A percentile compares a stretch with the other conserved stretches of the same genome.
Conservation (phyloP, 164 flowering plant genomes). For the Amborella trichopoda region DNA sequence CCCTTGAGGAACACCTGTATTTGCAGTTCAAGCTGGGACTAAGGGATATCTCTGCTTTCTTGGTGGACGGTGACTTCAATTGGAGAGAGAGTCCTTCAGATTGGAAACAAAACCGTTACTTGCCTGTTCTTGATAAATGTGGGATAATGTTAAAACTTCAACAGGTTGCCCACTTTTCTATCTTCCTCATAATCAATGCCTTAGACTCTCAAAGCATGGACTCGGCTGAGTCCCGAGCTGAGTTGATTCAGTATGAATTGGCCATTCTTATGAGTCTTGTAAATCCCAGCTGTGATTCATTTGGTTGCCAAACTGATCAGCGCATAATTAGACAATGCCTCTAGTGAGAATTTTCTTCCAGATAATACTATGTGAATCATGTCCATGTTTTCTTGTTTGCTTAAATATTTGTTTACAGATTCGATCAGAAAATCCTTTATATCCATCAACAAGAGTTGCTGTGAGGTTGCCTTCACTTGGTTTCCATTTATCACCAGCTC, state of each 20-base stretch:
- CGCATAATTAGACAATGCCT: too few species aligned
- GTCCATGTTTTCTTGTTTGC: neutral
- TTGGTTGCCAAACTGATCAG: too few species aligned
- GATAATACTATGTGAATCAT: neutral
- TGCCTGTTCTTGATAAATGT: conserved; percentile 90
- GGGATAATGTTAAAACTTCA: conserved; percentile 70
- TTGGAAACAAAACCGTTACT: conserved; percentile 18
- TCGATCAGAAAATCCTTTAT: conserved; percentile 41
- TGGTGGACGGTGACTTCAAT: conserved; percentile 84
- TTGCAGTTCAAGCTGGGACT: conserved; percentile 74
- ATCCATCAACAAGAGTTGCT: conserved; percentile 79
- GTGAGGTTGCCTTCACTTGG: conserved; percentile 72
- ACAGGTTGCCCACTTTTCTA: conserved; percentile 81
- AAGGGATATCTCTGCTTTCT: conserved; percentile 90
- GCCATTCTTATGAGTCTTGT: too few species aligned
- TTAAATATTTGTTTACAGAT: conserved; percentile 58
- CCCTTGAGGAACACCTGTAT: conserved; percentile 43
- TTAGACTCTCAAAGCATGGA: too few species aligned
- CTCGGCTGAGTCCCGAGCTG: too few species aligned
- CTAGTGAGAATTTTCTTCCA: too few species aligned
- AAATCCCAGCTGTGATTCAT: too few species aligned
- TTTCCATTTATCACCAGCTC: conserved; percentile 93
- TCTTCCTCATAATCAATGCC: too few species aligned
- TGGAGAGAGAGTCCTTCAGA: conserved; percentile 39
- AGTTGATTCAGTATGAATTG: too few species aligned